Base-by-base conservation (phyloP, 768 basidiomycete genomes). In the Phanerodontia chrysosporium region DNA sequence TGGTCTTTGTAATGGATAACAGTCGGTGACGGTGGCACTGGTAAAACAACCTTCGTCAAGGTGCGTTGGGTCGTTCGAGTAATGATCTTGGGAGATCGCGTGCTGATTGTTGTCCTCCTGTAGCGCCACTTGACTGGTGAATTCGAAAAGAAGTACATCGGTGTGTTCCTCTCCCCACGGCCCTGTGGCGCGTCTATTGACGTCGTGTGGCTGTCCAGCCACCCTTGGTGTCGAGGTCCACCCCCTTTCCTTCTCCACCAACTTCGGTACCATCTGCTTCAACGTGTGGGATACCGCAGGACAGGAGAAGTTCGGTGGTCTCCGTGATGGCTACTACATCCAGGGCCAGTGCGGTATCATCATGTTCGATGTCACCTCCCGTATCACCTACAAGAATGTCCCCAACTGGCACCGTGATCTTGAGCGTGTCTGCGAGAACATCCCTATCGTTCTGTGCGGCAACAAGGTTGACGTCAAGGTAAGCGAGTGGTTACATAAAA, bases 391-490 rank as follows among this genome's bases (percentile, higher is more conserved):
- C 83, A 98, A 98, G 83, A 98, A 98, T 74, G 97, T 99, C 32
- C 97, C 97, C 66, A 99, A 98, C 83, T 99, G 97, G 97, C 96
- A 98, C 82, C 91, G 97, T 72, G 97, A 99, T 75, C 90, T 95
- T 68, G 97, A 98, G 81, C 93, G 97, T 63, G 97, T 99, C 57
- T 99, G 97, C 78, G 97, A 99, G 80, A 97, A 94, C 80, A 99
- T 99, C 71, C 97, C 97, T 62, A 97, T 98, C 71, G 97, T 99
- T 27, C 85, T 99, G 48, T 98, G 97, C 75, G 97, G 97, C 67
- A 99, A 98, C 86, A 99, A 99, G 76, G 97, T 98, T 61, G 97
- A 99, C 72, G 96, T 99, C 66, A 99, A 99, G 85, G 96, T 93
- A 27, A 18, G 52, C 21, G n/a, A 22, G 10, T 18, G 55, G 85